Percentiles rank a stretch among this genome's conserved stretches.
Evolutionary conservation across 345 rosid species (phyloP).

Genomic region (Durio zibethinus): DNA sequence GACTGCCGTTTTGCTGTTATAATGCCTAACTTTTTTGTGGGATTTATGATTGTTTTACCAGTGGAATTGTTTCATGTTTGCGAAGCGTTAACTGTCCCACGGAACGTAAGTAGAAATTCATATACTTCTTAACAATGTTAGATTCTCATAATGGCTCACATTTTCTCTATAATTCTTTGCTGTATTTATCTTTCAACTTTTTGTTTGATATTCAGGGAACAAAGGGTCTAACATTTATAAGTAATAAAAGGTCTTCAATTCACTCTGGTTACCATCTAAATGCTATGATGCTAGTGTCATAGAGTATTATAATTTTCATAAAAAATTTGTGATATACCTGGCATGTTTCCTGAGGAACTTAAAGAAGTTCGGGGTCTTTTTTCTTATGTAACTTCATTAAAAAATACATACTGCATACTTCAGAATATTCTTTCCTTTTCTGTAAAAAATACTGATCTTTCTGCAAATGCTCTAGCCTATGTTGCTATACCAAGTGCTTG

Average conservation of each 20-base stretch:
- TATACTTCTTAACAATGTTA: neutral
- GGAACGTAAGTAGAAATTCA: slow-evolving; percentile 5
- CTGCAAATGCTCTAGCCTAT: too few relatives aligned
- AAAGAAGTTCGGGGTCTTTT: neutral
- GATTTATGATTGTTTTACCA: slow-evolving; percentile 2
- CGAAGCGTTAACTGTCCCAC: neutral
- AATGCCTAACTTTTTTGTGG: neutral
- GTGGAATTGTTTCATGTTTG: slow-evolving; percentile 20
- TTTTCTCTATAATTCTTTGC: neutral
- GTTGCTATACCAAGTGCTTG: too few relatives aligned
- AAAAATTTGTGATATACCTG: neutral
- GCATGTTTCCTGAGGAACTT: neutral
- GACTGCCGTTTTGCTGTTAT: neutral
- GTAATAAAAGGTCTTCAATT: neutral
- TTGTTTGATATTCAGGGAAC: neutral
- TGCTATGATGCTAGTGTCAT: neutral
- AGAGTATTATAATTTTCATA: too few relatives aligned
- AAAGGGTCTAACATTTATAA: neutral
- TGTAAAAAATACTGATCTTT: too few relatives aligned
- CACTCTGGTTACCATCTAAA: neutral
- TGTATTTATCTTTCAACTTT: too few relatives aligned
- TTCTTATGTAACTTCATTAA: neutral
- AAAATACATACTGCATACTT: neutral
- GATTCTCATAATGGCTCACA: neutral
- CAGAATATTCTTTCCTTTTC: too few relatives aligned